These are phyloP conservation scores for Claviceps sp. DNA, from an alignment of 2,329 filamentous ascomycete genomes.

Conservation along the genomic window DNA sequence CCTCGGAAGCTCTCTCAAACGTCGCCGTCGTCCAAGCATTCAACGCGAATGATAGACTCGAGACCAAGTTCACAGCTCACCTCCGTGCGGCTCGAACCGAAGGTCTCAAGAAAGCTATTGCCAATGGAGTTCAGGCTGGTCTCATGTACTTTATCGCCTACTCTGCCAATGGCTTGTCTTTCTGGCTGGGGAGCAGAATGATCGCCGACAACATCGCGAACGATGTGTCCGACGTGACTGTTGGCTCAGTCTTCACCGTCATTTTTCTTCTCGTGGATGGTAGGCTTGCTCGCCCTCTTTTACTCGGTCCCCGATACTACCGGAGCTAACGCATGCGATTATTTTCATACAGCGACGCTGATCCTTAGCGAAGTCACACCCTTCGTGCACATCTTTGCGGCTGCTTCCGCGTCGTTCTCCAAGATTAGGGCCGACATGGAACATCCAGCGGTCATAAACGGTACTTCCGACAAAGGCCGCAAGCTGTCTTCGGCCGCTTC, in stretches of 20 bases:
- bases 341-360: not conserved
- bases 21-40: constrained; percentile 29
- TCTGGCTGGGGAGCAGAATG: constrained; percentile 46
- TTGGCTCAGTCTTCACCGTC: constrained; percentile 39
- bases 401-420: constrained; percentile 38
- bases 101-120: constrained; percentile 41
- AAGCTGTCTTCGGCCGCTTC: constrained; percentile 20
- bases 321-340: not conserved
- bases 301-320: too few relatives aligned
- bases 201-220: constrained; percentile 20
- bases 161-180: constrained; percentile 48
- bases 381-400: constrained; percentile 41
- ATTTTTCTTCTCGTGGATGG: constrained; percentile 41
- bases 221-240: constrained; percentile 20
- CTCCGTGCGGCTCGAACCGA: constrained; percentile 31
- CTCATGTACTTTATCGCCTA: constrained; percentile 54
- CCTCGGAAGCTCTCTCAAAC: constrained; percentile 40
- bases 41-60: constrained; percentile 36
- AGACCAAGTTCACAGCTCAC: constrained; percentile 24
- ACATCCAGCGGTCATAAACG: constrained; percentile 28
- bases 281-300: constrained; percentile 7
- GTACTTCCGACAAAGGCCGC: constrained; percentile 16
- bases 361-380: constrained; percentile 44
- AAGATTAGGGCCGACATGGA: constrained; percentile 42
- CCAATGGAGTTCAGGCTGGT: constrained; percentile 43